Evolutionary conservation across 1,284 basidiomycete species (phyloP).

Genomic region (Trametes versicolor): DNA sequence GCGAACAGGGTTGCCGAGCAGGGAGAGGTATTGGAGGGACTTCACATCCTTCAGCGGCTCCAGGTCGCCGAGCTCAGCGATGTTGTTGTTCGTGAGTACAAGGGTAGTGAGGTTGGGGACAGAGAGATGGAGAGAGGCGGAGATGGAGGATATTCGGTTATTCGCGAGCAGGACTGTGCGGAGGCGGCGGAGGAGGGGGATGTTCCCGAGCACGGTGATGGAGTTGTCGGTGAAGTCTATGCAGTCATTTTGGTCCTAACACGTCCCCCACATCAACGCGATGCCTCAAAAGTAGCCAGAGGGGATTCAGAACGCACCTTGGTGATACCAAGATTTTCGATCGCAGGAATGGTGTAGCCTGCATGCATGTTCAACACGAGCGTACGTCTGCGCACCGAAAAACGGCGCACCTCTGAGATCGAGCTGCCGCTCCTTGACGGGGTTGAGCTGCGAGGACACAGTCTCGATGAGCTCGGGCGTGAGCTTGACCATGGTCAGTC

Average conservation of each 20-base stretch:
- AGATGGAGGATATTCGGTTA: conserved; percentile 88
- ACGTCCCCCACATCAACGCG: conserved; percentile 27
- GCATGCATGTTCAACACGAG: conserved; percentile 34
- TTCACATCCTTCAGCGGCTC: conserved; percentile 85
- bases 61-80: conserved; percentile 83
- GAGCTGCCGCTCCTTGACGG: conserved; percentile 94
- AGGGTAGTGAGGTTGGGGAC: conserved; percentile 87
- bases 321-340: conserved; percentile 99
- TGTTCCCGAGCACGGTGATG: conserved; percentile 87
- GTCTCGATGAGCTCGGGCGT: conserved; percentile 90
- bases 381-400: conserved; percentile 8
- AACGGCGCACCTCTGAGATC: conserved; percentile 85
- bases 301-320: conserved; percentile 63
- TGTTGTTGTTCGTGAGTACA: conserved; percentile 78
- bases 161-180: conserved; percentile 86
- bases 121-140: conserved; percentile 81
- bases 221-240: conserved; percentile 98
- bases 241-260: conserved; percentile 89
- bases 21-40: conserved; percentile 82
- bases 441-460: conserved; percentile 83
- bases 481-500: conserved; percentile 72
- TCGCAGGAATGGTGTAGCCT: conserved; percentile 98
- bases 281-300: conserved; percentile 19
- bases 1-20: conserved; percentile 92
- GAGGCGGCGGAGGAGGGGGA: conserved; percentile 85